Conservation (phyloP, 208 protist genomes). For the Crithidia sp. region DNA sequence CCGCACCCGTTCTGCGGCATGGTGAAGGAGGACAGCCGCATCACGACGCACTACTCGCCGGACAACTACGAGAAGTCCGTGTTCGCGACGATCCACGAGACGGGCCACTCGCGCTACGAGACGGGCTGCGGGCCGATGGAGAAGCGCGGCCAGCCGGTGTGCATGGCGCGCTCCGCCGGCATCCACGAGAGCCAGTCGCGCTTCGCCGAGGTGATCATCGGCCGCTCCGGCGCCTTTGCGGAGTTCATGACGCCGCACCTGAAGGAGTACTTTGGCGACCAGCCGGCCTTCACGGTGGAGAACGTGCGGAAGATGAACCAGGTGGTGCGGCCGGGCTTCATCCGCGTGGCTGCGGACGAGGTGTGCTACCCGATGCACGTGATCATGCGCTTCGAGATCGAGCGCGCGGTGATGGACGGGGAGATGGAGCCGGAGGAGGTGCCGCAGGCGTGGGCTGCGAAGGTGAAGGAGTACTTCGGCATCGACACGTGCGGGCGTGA, state of each 20-base stretch:
- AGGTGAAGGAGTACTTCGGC: background rate
- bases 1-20: background rate
- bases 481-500: background rate
- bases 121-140: background rate
- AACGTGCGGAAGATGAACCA: background rate
- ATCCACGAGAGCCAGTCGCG: background rate
- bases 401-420: background rate
- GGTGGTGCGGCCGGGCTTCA: background rate
- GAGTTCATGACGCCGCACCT: background rate
- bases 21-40: background rate
- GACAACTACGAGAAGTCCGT: background rate
- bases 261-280: background rate
- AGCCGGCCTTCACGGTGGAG: background rate
- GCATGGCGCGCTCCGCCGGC: background rate
- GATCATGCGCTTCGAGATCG: background rate
- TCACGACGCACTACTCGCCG: background rate
- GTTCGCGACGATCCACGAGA: constrained; percentile 24
- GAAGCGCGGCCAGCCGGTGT: background rate
- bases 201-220: background rate
- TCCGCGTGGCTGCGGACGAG: background rate
- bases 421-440: constrained; percentile 21
- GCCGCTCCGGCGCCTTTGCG: background rate
- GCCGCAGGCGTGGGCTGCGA: background rate
- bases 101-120: constrained; percentile 7
- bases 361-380: background rate